These are phyloP conservation scores for Blumeria graminis DNA, from an alignment of 2,329 filamentous ascomycete genomes.

Conservation along the genomic window DNA sequence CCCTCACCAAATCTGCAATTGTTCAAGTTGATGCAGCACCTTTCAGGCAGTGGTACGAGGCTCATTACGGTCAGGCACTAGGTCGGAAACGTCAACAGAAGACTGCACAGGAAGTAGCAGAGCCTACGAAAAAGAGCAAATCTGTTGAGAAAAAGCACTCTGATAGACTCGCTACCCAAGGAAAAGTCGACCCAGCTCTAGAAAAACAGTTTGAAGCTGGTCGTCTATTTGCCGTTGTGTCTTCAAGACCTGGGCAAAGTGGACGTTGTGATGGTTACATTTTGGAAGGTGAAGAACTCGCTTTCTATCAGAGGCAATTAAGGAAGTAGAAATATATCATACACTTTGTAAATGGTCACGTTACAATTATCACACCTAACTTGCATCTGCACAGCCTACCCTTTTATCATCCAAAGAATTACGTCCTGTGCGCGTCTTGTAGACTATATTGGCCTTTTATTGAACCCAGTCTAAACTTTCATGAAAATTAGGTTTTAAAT, in stretches of 20 bases:
- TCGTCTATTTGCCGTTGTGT: constrained; percentile 82
- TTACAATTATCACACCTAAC: no score
- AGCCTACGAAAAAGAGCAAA: constrained; percentile 63
- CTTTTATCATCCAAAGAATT: no score
- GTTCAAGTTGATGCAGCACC: constrained; percentile 97
- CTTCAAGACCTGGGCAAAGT: constrained; percentile 87
- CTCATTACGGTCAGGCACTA: constrained; percentile 82
- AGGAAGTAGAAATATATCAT: constrained; percentile 51
- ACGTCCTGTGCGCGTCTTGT: no score
- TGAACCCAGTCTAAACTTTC: no score
- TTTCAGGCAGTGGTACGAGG: constrained; percentile 99
- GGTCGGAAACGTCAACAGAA: constrained; percentile 85
- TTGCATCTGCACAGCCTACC: no score
- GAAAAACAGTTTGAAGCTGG: constrained; percentile 99
- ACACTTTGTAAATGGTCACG: no score
- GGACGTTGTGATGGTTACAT: constrained; percentile 94
- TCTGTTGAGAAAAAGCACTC: constrained; percentile 91
- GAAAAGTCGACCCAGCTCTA: constrained; percentile 80
- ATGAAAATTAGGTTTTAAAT: no score
- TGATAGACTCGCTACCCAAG: constrained; percentile 51
- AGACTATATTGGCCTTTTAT: no score
- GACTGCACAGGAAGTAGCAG: constrained; percentile 19
- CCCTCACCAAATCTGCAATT: constrained; percentile 94
- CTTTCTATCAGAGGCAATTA: constrained; percentile 99
- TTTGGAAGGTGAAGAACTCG: constrained; percentile 96